phyloP scores from a whole-genome alignment of 768 basidiomycete species.

The Leccinum disarticulatum region DNA sequence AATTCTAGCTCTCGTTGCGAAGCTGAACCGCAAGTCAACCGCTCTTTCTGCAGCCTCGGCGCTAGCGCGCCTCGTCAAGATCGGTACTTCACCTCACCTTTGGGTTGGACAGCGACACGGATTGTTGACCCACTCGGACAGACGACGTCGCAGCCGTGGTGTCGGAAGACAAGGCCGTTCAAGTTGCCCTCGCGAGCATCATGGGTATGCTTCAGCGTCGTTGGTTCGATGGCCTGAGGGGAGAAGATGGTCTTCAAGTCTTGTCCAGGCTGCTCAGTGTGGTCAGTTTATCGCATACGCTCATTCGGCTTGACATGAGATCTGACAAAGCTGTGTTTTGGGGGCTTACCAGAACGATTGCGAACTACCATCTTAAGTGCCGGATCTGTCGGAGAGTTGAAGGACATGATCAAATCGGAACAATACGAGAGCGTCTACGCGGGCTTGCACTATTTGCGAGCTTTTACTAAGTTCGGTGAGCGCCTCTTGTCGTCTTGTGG shows the following conservation, averaged over 20 bases:
- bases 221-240: too few relatives aligned
- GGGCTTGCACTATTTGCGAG: slow-evolving; percentile 25
- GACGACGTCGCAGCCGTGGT: too few relatives aligned
- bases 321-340: not conserved
- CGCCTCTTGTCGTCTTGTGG: not conserved
- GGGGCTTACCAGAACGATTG: slow-evolving; percentile 13
- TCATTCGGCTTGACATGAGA: too few relatives aligned
- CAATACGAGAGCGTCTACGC: slow-evolving; percentile 14
- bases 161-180: too few relatives aligned
- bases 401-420: slow-evolving; percentile 15
- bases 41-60: slow-evolving; percentile 22
- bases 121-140: too few relatives aligned
- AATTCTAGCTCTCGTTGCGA: slow-evolving; percentile 16
- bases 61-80: slow-evolving; percentile 16
- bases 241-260: slow-evolving; percentile 19
- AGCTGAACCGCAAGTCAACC: slow-evolving; percentile 15
- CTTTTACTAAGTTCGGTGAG: slow-evolving; percentile 21
- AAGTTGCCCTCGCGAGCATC: too few relatives aligned
- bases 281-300: slow-evolving; percentile 13
- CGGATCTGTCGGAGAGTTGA: slow-evolving; percentile 13
- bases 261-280: slow-evolving; percentile 18
- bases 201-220: too few relatives aligned
- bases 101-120: too few relatives aligned
- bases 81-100: slow-evolving; percentile 16
- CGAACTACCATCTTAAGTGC: slow-evolving; percentile 16